Percentiles rank a stretch among this genome's conserved stretches.
These are phyloP conservation scores for Hypoxylon sp. DNA, from an alignment of 2,329 filamentous ascomycete genomes.

Conservation along the genomic window DNA sequence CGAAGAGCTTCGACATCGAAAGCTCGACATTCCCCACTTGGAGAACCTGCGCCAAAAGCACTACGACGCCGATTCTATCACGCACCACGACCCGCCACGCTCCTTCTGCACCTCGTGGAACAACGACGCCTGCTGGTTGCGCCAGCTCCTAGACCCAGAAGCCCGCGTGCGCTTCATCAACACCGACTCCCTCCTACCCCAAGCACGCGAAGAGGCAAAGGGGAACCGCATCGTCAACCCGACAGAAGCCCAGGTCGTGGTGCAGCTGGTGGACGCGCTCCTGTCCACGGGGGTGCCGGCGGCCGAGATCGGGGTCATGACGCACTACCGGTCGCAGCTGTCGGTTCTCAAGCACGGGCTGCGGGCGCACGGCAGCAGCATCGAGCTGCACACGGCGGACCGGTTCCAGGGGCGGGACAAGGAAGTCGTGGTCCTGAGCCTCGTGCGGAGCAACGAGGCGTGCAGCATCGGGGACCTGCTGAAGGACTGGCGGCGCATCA, in stretches of 20 bases:
- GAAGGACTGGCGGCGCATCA: slow-evolving; percentile 91
- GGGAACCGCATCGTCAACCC: slow-evolving; percentile 90
- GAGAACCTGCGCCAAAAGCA: slow-evolving; percentile 67
- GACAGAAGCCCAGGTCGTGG: slow-evolving; percentile 79
- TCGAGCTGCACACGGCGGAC: slow-evolving; percentile 97
- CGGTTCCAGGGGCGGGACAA: slow-evolving; percentile 98
- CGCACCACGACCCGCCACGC: slow-evolving; percentile 51
- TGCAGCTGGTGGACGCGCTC: slow-evolving; percentile 82
- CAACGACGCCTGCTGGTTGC: slow-evolving; percentile 75
- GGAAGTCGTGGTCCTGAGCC: slow-evolving; percentile 85
- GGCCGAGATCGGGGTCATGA: slow-evolving; percentile 89
- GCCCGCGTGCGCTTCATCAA: slow-evolving; percentile 87
- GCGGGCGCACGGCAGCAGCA: slow-evolving; percentile 62
- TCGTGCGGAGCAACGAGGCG: slow-evolving; percentile 86
- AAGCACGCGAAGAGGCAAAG: slow-evolving; percentile 74
- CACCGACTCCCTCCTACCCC: slow-evolving; percentile 78
- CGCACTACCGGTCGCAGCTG: slow-evolving; percentile 93
- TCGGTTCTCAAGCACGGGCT: slow-evolving; percentile 80
- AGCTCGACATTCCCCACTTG: slow-evolving; percentile 74
- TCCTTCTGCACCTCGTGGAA: slow-evolving; percentile 65
- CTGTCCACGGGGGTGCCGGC: slow-evolving; percentile 78
- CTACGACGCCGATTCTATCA: slow-evolving; percentile 59
- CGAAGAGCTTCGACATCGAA: slow-evolving; percentile 73
- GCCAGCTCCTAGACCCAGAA: slow-evolving; percentile 72
- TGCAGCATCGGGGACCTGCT: slow-evolving; percentile 89